Evolutionary conservation across 2,329 filamentous ascomycete species (phyloP), one percentile per base, ranked within the genome.

Genomic region (Dissoconium aciculare): DNA sequence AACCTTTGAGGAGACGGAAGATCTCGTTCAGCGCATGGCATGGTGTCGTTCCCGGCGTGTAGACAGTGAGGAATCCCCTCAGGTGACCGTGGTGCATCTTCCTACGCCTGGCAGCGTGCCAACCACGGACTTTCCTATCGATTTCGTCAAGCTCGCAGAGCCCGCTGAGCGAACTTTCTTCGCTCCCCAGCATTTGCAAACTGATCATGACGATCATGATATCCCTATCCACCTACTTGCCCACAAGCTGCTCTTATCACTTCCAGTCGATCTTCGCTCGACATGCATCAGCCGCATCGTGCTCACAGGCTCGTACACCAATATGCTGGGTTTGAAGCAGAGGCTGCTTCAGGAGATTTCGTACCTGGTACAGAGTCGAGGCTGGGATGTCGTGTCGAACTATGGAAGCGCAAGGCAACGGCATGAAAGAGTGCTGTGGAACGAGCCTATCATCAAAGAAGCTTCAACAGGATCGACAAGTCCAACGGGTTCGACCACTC

Each of bases 201-300:
- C 47, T 52, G 71, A 74, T 23, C 74, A 84, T 38, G 89, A 98
- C 48, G 85, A 95, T 45, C 67, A 98, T 43, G 87, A 95, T 41
- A 66, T 80, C 11, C 75, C 87, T 0, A 48, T 95, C 1, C 81
- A 80, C 30, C 51, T 74, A 9, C 66, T 95, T 5, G 63, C 91
- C 3, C 91, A 92, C 55, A 69, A 71, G 31, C 69, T 74, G 21
- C 66, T 98, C 2, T 63, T 91, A 1, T 66, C 71, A 5, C 63
- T 94, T 1, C 80, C 84, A 0, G 59, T 87, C 3, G 89, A 98
- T 53, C 74, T 85, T 3, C 74, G 89, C 14, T 76, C 79, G 1
- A 58, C 77, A 4, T 94, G 87, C 54, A 89, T 94, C 74, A 75
- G 84, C 1, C 78, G 87, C 23, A 79, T 95, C 27, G 63, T 93